phyloP scores from a whole-genome alignment of 306 rosid genomes.

The Gastrolobium bilobum region DNA sequence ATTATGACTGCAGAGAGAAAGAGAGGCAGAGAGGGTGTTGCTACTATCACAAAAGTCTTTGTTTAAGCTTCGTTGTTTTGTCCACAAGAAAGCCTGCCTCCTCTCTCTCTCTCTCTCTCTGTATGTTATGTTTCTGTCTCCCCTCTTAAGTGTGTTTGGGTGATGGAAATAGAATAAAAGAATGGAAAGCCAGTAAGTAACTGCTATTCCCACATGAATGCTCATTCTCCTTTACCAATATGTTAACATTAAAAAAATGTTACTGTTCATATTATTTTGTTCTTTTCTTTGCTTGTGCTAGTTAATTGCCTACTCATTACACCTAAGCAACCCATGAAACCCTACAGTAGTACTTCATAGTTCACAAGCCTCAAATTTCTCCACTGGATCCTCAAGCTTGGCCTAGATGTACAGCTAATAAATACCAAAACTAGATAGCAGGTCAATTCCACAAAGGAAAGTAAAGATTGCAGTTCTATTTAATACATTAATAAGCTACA shows the following conservation, averaged over 20 bases:
- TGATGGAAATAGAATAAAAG: slow-evolving; percentile 59
- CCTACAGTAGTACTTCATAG: slow-evolving; percentile 48
- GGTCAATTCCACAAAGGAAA: slow-evolving; percentile 23
- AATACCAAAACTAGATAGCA: slow-evolving; percentile 18
- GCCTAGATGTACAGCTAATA: slow-evolving; percentile 43
- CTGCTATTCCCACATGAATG: slow-evolving; percentile 86
- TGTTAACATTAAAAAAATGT: slow-evolving; percentile 42
- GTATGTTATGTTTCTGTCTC: slow-evolving; percentile 32
- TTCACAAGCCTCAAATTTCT: slow-evolving; percentile 50
- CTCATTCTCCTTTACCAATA: slow-evolving; percentile 52
- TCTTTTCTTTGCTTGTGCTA: slow-evolving; percentile 61
- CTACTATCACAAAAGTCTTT: slow-evolving; percentile 56
- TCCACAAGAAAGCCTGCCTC: slow-evolving; percentile 64
- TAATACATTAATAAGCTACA: background rate
- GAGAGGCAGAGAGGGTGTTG: slow-evolving; percentile 39
- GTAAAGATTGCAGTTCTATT: slow-evolving; percentile 3
- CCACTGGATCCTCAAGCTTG: slow-evolving; percentile 44
- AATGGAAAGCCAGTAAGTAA: slow-evolving; percentile 61
- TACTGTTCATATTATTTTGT: slow-evolving; percentile 51
- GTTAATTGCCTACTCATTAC: slow-evolving; percentile 66
- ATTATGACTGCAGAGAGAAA: slow-evolving; percentile 49
- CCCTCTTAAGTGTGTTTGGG: slow-evolving; percentile 23
- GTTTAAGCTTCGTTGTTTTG: slow-evolving; percentile 64
- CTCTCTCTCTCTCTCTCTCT: slow-evolving; percentile 33
- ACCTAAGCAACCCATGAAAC: slow-evolving; percentile 60